Evolutionary conservation across 306 rosid genomes (phyloP).

Genomic region (Fragaria nilgerrensis): DNA sequence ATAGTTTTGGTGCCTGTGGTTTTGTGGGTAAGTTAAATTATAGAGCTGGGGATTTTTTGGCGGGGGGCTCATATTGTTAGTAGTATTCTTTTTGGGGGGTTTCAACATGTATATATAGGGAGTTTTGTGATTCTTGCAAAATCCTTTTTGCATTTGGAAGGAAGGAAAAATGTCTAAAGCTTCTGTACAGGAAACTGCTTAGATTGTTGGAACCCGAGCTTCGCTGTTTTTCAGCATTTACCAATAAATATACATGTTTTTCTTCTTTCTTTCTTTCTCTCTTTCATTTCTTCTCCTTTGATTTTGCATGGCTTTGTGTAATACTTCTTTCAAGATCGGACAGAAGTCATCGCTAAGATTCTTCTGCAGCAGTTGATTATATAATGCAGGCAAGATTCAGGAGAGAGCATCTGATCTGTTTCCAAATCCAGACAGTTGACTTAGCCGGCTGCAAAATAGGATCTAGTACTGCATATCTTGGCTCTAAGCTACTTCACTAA

Average conservation of each 20-base stretch:
- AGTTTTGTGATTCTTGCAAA: constrained; percentile 57
- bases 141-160: constrained; percentile 35
- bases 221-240: constrained; percentile 34
- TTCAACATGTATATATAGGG: constrained; percentile 63
- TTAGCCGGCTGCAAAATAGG: background rate
- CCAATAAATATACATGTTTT: constrained; percentile 52
- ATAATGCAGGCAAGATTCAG: background rate
- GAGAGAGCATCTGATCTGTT: background rate
- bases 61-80: constrained; percentile 17
- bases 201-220: constrained; percentile 53
- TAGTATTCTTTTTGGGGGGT: constrained; percentile 32
- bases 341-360: background rate
- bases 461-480: background rate
- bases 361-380: background rate
- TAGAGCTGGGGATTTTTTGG: constrained; percentile 48
- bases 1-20: constrained; percentile 29
- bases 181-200: constrained; percentile 69
- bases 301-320: background rate
- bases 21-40: constrained; percentile 24
- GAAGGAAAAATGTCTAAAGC: constrained; percentile 31
- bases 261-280: background rate
- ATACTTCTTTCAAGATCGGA: background rate
- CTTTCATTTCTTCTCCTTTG: background rate
- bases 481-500: background rate
- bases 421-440: background rate